Base-by-base conservation (phyloP, 352 stramenopile genomes). In the Globisporangium emineosum region DNA sequence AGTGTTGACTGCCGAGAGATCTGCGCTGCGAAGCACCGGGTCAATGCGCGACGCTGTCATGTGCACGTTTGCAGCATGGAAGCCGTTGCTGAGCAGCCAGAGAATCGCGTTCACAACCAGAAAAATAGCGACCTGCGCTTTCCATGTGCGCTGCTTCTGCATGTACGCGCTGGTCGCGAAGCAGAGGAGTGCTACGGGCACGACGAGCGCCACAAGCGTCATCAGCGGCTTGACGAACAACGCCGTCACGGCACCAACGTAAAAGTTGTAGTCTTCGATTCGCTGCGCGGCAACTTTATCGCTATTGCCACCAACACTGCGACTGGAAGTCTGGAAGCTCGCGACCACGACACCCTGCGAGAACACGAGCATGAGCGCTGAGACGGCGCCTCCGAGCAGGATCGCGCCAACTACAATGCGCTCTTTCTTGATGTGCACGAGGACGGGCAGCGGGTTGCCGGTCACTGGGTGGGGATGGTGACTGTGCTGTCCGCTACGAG, bases 51-150 rank as follows among this genome's bases (percentile, higher is more conserved):
- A 63, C 9, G 65, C 59, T 29, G 76, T 23, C 17, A 79, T 59
- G 23, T 82, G 78, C 27, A 89, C 77, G 56, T 90, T 81, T 5
- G 81, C 23, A 2, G 76, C 74, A 63, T 79, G 71, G 57, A 90
- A 86, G 25, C 80, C 72, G 60, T 88, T 92, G 37, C 73, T 73
- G n/a, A 92, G 68, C n/a, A 88, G 65, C 72, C 76, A 90, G 9
- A 89, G 47, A 40, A 86, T 56, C n/a, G 75, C 60, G 42, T 77
- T 77, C 7, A 68, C 70, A 23, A 83, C 29, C 15, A 75, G 49
- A 4, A 73, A 69, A 23, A 86, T 35, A 1, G 64, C 51, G 12
- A 70, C 57, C 10, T 73, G 69, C 13, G 67, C 69, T 29, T 60
- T 68, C 21, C 60, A 60, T 4, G 59, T 37, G 1, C 33, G 21